Conservation (phyloP, 257 asterid genomes). For the Eustoma russellianum region DNA sequence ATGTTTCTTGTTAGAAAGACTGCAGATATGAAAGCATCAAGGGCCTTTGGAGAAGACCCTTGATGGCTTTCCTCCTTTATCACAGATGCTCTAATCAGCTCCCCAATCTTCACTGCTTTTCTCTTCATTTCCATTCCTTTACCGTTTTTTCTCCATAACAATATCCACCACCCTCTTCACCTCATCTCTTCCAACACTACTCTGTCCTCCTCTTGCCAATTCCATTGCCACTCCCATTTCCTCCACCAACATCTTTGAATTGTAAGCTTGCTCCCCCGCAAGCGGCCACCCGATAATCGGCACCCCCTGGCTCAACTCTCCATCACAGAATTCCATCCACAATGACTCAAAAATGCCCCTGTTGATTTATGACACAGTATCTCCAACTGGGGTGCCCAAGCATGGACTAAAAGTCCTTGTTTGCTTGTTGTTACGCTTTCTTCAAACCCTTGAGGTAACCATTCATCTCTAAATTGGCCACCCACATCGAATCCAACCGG, state of each 20-base stretch:
- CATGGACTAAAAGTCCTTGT: conserved; percentile 51
- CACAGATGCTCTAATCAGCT: conserved; percentile 42
- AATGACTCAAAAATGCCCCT: conserved; percentile 71
- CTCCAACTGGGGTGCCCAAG: conserved; percentile 97
- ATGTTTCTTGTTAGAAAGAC: conserved; percentile 19
- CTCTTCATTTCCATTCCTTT: conserved; percentile 53
- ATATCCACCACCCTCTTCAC: conserved; percentile 51
- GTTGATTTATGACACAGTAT: conserved; percentile 63
- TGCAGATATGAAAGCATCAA: conserved; percentile 45
- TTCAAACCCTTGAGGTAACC: conserved; percentile 62
- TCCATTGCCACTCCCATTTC: conserved; percentile 70
- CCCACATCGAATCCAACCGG: conserved; percentile 47
- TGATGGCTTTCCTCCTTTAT: conserved; percentile 26
- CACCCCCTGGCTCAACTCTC: conserved; percentile 92
- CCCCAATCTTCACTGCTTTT: conserved; percentile 46
- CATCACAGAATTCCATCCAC: conserved; percentile 86
- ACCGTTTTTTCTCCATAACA: conserved; percentile 38
- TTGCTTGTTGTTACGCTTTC: conserved; percentile 17
- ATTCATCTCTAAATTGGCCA: conserved; percentile 53
- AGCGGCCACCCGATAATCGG: conserved; percentile 90
- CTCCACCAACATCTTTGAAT: conserved; percentile 72
- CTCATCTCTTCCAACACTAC: conserved; percentile 32
- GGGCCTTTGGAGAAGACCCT: conserved; percentile 49
- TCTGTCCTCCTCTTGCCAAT: conserved; percentile 38
- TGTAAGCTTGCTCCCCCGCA: conserved; percentile 89